phyloP scores from a whole-genome alignment of 2,329 filamentous ascomycete genomes.

The Diaporthe caulivora region DNA sequence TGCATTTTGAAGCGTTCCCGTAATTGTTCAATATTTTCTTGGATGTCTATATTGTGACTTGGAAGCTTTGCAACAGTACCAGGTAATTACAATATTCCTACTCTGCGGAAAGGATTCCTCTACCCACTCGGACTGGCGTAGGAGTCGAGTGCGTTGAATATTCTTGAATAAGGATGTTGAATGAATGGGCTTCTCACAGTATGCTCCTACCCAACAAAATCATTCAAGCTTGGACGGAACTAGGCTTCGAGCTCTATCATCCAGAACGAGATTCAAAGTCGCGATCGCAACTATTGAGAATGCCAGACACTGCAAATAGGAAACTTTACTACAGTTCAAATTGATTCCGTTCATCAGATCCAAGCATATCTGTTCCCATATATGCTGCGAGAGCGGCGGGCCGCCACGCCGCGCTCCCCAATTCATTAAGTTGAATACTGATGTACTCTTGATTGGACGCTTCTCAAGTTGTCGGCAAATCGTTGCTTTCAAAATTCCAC shows the following conservation, averaged over 20 bases:
- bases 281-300: not conserved
- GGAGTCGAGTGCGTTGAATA: not conserved
- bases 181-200: not conserved
- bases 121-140: not conserved
- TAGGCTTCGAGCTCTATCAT: not conserved
- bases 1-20: not conserved
- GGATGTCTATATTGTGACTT: not conserved
- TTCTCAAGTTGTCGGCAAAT: not conserved
- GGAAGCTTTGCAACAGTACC: too few species aligned
- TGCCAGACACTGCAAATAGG: not conserved
- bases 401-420: not conserved
- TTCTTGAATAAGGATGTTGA: not conserved
- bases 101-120: too few species aligned
- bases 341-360: too few species aligned
- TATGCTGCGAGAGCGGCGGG: too few species aligned
- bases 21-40: not conserved
- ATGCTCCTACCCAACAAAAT: not conserved
- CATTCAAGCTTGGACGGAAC: not conserved
- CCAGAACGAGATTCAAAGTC: not conserved
- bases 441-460: not conserved
- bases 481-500: not conserved
- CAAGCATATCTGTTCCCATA: not conserved
- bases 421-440: not conserved
- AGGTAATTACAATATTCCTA: not conserved
- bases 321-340: too few species aligned